A percentile compares a stretch with the other conserved stretches of the same genome.
These are phyloP conservation scores for Logfia minima DNA, from an alignment of 129 eudicot species.

Conservation along the genomic window DNA sequence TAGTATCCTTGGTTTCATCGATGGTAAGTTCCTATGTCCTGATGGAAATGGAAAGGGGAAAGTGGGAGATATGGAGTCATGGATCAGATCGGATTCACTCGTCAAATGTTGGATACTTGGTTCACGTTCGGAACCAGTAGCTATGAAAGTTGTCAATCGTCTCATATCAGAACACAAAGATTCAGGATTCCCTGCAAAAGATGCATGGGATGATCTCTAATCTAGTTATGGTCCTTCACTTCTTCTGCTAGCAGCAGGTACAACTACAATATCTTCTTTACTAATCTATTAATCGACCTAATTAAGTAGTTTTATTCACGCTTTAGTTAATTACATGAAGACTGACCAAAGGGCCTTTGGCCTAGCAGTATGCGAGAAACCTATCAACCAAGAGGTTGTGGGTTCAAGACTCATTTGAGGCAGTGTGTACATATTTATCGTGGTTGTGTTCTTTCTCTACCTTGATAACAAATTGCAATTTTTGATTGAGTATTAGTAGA, in stretches of 20 bases:
- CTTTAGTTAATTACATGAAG: background rate
- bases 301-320: background rate
- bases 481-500: too few species aligned
- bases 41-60: background rate
- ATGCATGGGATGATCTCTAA: conserved; percentile 15
- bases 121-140: background rate
- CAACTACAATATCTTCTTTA: background rate
- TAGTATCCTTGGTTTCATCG: background rate
- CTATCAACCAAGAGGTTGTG: too few species aligned
- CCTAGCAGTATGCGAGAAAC: too few species aligned
- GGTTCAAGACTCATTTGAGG: too few species aligned
- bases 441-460: too few species aligned
- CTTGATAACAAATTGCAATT: too few species aligned
- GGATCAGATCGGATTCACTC: background rate
- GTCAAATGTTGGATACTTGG: background rate
- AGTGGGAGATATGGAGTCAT: background rate
- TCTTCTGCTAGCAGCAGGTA: background rate
- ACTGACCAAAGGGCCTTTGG: background rate
- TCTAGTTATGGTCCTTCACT: background rate
- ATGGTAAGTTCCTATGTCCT: background rate
- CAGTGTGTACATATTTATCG: too few species aligned
- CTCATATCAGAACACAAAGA: background rate
- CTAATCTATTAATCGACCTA: background rate
- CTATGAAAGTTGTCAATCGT: background rate
- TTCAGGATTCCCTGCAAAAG: conserved; percentile 10